phyloP scores from a whole-genome alignment of 2,329 filamentous ascomycete genomes.

The Pseudogymnoascus sp. region DNA sequence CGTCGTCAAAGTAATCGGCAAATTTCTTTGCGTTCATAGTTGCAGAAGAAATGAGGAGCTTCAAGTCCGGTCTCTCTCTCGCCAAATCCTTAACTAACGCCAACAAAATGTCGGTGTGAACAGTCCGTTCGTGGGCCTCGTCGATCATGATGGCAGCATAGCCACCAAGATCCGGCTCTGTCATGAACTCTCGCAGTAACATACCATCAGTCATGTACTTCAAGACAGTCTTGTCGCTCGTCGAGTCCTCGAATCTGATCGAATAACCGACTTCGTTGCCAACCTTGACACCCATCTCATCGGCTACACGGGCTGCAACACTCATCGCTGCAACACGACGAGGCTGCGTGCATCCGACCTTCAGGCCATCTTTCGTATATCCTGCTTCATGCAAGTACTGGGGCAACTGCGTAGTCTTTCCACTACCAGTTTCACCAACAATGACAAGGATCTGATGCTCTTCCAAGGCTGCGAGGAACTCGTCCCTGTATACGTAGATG shows the following conservation, averaged over 20 bases:
- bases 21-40: conserved; percentile 95
- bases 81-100: conserved; percentile 85
- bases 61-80: conserved; percentile 74
- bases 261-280: conserved; percentile 91
- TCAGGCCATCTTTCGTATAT: conserved; percentile 75
- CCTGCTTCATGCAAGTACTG: conserved; percentile 92
- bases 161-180: conserved; percentile 72
- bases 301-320: conserved; percentile 89
- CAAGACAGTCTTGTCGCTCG: conserved; percentile 81
- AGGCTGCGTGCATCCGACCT: conserved; percentile 89
- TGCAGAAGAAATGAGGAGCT: conserved; percentile 85
- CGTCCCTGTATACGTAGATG: conserved; percentile 79
- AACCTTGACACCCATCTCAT: conserved; percentile 85
- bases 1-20: conserved; percentile 82
- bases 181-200: conserved; percentile 82
- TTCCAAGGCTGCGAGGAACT: conserved; percentile 79
- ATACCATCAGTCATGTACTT: conserved; percentile 99
- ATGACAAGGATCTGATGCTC: conserved; percentile 85
- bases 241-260: conserved; percentile 91
- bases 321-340: conserved; percentile 95
- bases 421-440: conserved; percentile 88
- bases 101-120: conserved; percentile 84
- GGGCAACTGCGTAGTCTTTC: conserved; percentile 91
- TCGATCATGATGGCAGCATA: conserved; percentile 95
- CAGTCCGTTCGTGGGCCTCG: conserved; percentile 90